Percentiles rank a stretch among this genome's conserved stretches.
Conservation (phyloP, 2,329 filamentous ascomycete genomes). For the Aaosphaeria pasadenensis region DNA sequence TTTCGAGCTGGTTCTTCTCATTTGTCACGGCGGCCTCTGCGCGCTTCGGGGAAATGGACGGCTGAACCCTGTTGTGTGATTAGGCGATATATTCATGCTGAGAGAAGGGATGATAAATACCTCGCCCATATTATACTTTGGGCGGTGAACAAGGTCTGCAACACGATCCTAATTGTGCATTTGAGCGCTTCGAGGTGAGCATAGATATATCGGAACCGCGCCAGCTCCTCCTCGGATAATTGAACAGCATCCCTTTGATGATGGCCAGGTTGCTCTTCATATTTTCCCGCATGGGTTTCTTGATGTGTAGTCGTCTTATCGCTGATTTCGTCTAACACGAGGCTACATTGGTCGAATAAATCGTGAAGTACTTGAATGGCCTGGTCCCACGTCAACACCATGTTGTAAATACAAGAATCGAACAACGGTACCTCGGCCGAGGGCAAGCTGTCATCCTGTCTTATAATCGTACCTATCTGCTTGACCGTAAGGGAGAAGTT, state of each 20-base stretch:
- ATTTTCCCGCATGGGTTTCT: conserved; percentile 1
- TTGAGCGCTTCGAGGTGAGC: conserved; percentile 34
- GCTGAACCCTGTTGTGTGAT: conserved; percentile 18
- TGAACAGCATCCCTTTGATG: conserved; percentile 5
- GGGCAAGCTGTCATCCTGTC: conserved; percentile 35
- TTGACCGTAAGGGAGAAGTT: conserved; percentile 35
- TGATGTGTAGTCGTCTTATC: conserved; percentile 1
- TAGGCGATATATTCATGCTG: neutral
- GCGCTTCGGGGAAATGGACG: conserved; percentile 30
- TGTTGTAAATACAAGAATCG: conserved; percentile 6
- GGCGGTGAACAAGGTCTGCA: conserved; percentile 37
- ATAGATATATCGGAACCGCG: conserved; percentile 29
- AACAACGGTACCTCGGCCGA: conserved; percentile 27
- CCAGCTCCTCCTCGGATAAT: conserved; percentile 6
- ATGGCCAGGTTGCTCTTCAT: neutral
- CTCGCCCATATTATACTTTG: conserved; percentile 38
- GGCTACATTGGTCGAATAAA: conserved; percentile 28
- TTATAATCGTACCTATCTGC: conserved; percentile 36
- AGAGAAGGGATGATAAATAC: conserved; percentile 18
- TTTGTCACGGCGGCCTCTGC: conserved; percentile 30
- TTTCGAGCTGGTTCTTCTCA: conserved; percentile 36
- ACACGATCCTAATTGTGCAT: conserved; percentile 35
- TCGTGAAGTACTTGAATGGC: conserved; percentile 34
- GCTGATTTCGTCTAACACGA: conserved; percentile 1
- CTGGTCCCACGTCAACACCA: conserved; percentile 6